These are phyloP conservation scores for Exsudoporus frostii DNA, from an alignment of 768 basidiomycete species.

Conservation along the genomic window DNA sequence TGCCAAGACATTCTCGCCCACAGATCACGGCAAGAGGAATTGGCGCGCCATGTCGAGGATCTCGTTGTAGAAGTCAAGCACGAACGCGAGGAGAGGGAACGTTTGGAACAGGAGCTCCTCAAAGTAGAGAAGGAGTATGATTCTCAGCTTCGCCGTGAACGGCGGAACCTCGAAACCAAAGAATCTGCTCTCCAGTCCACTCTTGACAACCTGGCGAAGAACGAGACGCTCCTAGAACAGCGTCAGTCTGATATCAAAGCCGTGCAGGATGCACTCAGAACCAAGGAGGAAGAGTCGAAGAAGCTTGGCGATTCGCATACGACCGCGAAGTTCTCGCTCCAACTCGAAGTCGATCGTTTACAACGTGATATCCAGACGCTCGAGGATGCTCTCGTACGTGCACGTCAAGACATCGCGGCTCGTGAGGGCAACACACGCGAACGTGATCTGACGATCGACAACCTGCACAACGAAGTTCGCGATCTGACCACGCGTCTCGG, in stretches of 20 bases:
- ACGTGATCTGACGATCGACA: slow-evolving; percentile 70
- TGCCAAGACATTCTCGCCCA: slow-evolving; percentile 64
- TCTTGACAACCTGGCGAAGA: slow-evolving; percentile 58
- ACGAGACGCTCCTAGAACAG: slow-evolving; percentile 60
- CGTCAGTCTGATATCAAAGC: slow-evolving; percentile 73
- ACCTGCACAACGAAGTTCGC: slow-evolving; percentile 72
- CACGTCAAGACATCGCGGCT: slow-evolving; percentile 65
- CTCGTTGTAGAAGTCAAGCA: slow-evolving; percentile 59
- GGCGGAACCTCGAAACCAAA: slow-evolving; percentile 65
- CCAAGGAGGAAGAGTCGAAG: slow-evolving; percentile 73
- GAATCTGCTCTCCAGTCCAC: slow-evolving; percentile 64
- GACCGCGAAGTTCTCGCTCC: slow-evolving; percentile 78
- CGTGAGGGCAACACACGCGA: slow-evolving; percentile 64
- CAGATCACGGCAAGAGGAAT: slow-evolving; percentile 70
- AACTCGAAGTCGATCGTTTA: slow-evolving; percentile 85
- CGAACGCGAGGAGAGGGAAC: slow-evolving; percentile 57
- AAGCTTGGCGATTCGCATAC: slow-evolving; percentile 81
- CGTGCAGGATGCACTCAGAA: slow-evolving; percentile 69
- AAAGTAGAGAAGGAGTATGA: slow-evolving; percentile 62
- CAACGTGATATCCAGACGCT: slow-evolving; percentile 79
- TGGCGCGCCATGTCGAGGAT: slow-evolving; percentile 71
- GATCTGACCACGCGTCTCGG: slow-evolving; percentile 79
- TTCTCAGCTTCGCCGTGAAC: slow-evolving; percentile 54
- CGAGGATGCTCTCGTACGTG: slow-evolving; percentile 74
- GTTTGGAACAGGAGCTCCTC: slow-evolving; percentile 51